phyloP scores from a whole-genome alignment of 1,284 basidiomycete species.

The Ustilago bromivora region DNA sequence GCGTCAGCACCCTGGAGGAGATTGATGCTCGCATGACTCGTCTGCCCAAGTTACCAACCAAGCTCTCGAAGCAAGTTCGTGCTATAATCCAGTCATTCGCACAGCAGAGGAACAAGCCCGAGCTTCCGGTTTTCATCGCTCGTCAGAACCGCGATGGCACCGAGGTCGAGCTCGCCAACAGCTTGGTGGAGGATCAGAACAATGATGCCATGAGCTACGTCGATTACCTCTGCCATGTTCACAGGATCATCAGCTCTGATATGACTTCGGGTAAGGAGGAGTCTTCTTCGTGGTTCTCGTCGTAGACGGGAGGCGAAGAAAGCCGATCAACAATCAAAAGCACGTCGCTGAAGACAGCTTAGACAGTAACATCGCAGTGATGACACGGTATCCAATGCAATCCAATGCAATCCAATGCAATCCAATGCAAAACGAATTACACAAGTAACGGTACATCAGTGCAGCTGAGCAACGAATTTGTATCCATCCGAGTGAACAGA shows the following conservation, averaged over 20 bases:
- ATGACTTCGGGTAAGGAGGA: conserved; percentile 58
- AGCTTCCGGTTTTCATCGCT: conserved; percentile 81
- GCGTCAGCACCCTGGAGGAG: conserved; percentile 80
- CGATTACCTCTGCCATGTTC: conserved; percentile 68
- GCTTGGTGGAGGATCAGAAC: conserved; percentile 96
- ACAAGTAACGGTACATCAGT: background rate
- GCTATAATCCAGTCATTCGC: conserved; percentile 83
- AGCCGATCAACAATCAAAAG: background rate
- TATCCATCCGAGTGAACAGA: no score
- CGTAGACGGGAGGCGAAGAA: conserved; percentile 1
- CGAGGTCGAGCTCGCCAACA: conserved; percentile 96
- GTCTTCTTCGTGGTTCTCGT: conserved; percentile 49
- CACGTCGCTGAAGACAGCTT: background rate
- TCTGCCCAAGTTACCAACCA: conserved; percentile 81
- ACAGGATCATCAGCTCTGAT: conserved; percentile 66
- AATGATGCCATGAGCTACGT: conserved; percentile 82
- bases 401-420: conserved; percentile 10
- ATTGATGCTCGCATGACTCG: conserved; percentile 79
- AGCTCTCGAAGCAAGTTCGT: conserved; percentile 84
- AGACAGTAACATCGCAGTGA: background rate
- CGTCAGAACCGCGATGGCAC: conserved; percentile 92
- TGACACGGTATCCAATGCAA: background rate
- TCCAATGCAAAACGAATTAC: background rate
- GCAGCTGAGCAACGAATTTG: background rate
- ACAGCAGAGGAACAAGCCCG: conserved; percentile 75